Evolutionary conservation across 2,329 filamentous ascomycete genomes (phyloP), one percentile per base, ranked within the genome.

Genomic region (Aspergillus pseudoglaucus): DNA sequence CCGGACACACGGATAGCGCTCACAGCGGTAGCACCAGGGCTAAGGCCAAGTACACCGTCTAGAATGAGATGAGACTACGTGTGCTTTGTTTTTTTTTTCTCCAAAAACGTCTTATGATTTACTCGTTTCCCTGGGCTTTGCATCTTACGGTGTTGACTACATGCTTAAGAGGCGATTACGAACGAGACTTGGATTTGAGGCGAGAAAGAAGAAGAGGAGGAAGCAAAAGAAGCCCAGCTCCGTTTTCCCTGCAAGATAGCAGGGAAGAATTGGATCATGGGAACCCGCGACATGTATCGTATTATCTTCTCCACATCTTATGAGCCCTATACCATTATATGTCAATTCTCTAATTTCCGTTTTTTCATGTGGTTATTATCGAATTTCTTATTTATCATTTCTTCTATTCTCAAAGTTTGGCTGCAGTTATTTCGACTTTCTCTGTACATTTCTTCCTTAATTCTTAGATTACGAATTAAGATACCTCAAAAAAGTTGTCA

Each of bases 21-120:
- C 87, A 95, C 68, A 84, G 87, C 51, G 93, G 93, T 58, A 96
- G 90, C 74, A 95, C 89, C 51, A 84, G 94, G 61, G 93, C 93
- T 48, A 97, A 94, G 80, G 88, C 93, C 61, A 98, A 96, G 79
- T 88, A 89, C 71, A 78, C 80, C 44, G 90, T 90, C 63, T 96
- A 85, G 77, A 45, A 45, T 32, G 38, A 30, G 18, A 30, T 32
- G 25, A 17, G 33, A 10, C 30, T 43, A 44, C 20, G 32, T 42
- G 44, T 44, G 44, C 42, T 55, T 42, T 45, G 41, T 47, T 55
- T 49, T 30, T 47, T 55, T 49, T 30, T 30, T 30, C 25, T 30
- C 25, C 25, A 30, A 30, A 30, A 30, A 30, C 25, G 25, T 12
- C 25, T 30, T 30, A 56, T 53, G 51, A 53, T 52, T 47, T 47